Evolutionary conservation across 108 stramenopile genomes (phyloP).

Genomic region (Conticribra guillardii): DNA sequence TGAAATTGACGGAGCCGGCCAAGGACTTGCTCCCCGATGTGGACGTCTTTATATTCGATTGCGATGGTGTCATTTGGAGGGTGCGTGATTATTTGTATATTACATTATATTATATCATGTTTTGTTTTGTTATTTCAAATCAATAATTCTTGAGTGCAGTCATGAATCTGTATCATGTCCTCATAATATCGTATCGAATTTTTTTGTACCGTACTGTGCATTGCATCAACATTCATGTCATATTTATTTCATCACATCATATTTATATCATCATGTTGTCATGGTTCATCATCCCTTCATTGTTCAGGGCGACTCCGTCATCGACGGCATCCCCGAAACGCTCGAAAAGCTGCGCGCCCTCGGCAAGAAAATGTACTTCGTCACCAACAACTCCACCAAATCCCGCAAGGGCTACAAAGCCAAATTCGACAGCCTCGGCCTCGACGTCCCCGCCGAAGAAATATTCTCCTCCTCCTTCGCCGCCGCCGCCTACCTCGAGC

Average conservation of each 20-base stretch:
- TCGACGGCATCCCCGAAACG: conserved; percentile 93
- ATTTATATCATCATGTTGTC: no score
- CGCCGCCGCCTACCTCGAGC: conserved; percentile 97
- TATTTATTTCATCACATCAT: neutral
- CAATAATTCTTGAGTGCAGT: neutral
- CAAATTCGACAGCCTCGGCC: conserved; percentile 93
- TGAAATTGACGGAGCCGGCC: conserved; percentile 73
- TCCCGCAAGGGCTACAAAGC: conserved; percentile 91
- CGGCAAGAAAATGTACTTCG: conserved; percentile 97
- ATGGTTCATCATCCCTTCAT: no score
- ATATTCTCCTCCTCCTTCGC: conserved; percentile 97
- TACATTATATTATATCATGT: conserved; percentile 2
- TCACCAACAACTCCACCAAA: conserved; percentile 99
- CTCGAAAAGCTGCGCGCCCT: conserved; percentile 80
- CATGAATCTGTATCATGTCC: no score
- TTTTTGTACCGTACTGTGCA: no score
- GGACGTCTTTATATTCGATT: conserved; percentile 99
- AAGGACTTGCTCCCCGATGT: conserved; percentile 73
- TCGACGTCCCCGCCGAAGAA: conserved; percentile 87
- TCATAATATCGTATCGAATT: no score
- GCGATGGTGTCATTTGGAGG: conserved; percentile 99
- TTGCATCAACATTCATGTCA: neutral
- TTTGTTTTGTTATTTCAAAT: conserved; percentile 1
- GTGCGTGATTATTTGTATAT: conserved; percentile 11
- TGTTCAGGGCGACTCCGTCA: conserved; percentile 88